phyloP scores from a whole-genome alignment of 768 basidiomycete species.

The Chalciporus pseudorubinellus region DNA sequence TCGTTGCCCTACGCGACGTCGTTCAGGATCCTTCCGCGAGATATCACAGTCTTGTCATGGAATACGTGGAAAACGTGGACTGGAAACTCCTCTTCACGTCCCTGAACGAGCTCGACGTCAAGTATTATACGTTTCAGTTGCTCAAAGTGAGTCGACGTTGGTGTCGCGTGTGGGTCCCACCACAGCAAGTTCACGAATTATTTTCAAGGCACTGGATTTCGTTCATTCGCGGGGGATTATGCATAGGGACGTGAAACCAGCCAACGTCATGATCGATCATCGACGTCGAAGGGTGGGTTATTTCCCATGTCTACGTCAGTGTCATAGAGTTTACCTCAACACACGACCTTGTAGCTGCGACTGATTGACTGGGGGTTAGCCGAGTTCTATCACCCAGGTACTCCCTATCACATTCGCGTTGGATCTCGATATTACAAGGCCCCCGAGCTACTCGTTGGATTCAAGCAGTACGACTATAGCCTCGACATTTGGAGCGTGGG shows the following conservation, averaged over 20 bases:
- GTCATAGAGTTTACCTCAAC: background rate
- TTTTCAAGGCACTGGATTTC: conserved; percentile 57
- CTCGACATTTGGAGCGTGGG: conserved; percentile 74
- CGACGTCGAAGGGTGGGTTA: conserved; percentile 52
- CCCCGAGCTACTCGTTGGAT: conserved; percentile 68
- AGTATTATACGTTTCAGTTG: conserved; percentile 66
- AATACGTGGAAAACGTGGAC: conserved; percentile 66
- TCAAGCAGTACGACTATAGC: conserved; percentile 70
- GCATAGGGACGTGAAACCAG: conserved; percentile 67
- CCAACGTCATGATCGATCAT: conserved; percentile 76
- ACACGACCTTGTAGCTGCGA: conserved; percentile 37
- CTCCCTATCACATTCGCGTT: conserved; percentile 70
- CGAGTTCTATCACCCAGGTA: conserved; percentile 71
- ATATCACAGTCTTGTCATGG: conserved; percentile 65
- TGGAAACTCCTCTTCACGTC: conserved; percentile 59
- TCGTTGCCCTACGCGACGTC: conserved; percentile 63
- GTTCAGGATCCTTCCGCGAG: conserved; percentile 62
- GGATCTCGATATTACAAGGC: conserved; percentile 74
- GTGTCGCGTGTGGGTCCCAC: background rate
- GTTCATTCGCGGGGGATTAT: conserved; percentile 72
- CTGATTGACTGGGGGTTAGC: conserved; percentile 78
- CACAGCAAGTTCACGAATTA: background rate
- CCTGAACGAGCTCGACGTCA: conserved; percentile 63
- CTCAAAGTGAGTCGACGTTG: conserved; percentile 41
- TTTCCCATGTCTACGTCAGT: background rate